Conservation (phyloP, 805 yeast genomes). For the Suhomyces faveliae region DNA sequence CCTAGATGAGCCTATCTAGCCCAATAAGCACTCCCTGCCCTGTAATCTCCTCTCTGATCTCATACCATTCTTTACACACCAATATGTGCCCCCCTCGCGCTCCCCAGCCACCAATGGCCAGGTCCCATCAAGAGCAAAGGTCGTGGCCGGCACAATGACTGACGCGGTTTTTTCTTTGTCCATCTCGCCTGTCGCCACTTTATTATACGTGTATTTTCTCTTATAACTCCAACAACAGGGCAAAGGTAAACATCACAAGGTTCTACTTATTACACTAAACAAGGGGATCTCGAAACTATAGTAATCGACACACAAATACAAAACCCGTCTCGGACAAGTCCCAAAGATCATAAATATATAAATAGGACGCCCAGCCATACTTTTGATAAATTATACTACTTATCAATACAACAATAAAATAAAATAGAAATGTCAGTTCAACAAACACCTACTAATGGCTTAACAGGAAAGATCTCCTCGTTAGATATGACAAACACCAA, state of each 20-base stretch:
- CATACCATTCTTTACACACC: not conserved
- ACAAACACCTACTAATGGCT: constrained; percentile 59
- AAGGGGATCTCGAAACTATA: not conserved
- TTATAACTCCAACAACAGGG: constrained; percentile 1
- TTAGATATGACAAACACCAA: constrained; percentile 34
- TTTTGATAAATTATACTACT: not conserved
- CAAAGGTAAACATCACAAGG: not conserved
- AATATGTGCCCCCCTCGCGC: not conserved
- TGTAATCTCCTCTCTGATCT: not conserved
- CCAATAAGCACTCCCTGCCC: not conserved
- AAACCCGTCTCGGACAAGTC: constrained; percentile 2
- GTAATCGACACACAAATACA: not conserved
- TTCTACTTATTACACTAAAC: not conserved
- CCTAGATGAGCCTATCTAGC: not conserved
- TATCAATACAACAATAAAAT: not conserved
- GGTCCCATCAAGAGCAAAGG: not conserved
- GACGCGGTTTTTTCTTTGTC: constrained; percentile 1
- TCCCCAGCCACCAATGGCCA: not conserved
- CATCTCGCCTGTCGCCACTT: not conserved
- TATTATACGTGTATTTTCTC: not conserved
- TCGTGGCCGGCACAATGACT: not conserved
- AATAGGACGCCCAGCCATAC: not conserved
- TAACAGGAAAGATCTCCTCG: constrained; percentile 43
- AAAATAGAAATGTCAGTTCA: constrained; percentile 43
- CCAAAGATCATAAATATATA: not conserved